phyloP scores from a whole-genome alignment of 2,329 filamentous ascomycete species.

The Verticillium nubilum region DNA sequence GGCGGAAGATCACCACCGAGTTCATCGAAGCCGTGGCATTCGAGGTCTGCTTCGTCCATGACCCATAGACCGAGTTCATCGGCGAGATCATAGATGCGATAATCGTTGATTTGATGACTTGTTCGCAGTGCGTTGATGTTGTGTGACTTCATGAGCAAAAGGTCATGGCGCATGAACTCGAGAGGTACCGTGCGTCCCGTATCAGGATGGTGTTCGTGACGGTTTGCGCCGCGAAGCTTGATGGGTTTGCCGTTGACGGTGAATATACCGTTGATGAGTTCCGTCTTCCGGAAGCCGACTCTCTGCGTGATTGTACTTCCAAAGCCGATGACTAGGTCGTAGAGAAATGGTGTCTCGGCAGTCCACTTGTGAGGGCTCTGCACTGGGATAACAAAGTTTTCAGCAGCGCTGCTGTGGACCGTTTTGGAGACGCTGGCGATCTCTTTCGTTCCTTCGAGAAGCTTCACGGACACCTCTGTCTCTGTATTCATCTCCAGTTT shows the following conservation, averaged over 20 bases:
- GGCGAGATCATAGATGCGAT: conserved; percentile 52
- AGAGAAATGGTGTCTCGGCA: conserved; percentile 61
- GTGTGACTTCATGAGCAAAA: conserved; percentile 61
- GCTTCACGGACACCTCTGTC: conserved; percentile 26
- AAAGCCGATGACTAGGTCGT: conserved; percentile 38
- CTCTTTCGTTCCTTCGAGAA: conserved; percentile 15
- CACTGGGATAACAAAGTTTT: conserved; percentile 27
- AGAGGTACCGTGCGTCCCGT: conserved; percentile 57
- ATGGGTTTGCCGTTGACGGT: conserved; percentile 62
- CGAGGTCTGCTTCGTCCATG: conserved; percentile 51
- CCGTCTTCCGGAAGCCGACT: conserved; percentile 58
- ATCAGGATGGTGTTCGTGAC: conserved; percentile 63
- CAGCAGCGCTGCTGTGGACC: conserved; percentile 10
- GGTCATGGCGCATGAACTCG: conserved; percentile 52
- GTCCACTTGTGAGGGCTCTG: conserved; percentile 55
- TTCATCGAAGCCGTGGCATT: conserved; percentile 46
- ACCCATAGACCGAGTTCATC: conserved; percentile 61
- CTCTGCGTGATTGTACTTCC: conserved; percentile 30
- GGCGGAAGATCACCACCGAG: conserved; percentile 14
- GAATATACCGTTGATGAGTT: conserved; percentile 55
- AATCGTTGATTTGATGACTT: conserved; percentile 60
- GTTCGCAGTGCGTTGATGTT: conserved; percentile 68
- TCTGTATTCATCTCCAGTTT: conserved; percentile 34
- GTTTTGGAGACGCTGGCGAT: conserved; percentile 1
- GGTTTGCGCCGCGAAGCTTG: conserved; percentile 63